A percentile compares a stretch with the other conserved stretches of the same genome.
These are phyloP conservation scores for Claviceps cyperi DNA, from an alignment of 2,329 filamentous ascomycete species.

Conservation along the genomic window DNA sequence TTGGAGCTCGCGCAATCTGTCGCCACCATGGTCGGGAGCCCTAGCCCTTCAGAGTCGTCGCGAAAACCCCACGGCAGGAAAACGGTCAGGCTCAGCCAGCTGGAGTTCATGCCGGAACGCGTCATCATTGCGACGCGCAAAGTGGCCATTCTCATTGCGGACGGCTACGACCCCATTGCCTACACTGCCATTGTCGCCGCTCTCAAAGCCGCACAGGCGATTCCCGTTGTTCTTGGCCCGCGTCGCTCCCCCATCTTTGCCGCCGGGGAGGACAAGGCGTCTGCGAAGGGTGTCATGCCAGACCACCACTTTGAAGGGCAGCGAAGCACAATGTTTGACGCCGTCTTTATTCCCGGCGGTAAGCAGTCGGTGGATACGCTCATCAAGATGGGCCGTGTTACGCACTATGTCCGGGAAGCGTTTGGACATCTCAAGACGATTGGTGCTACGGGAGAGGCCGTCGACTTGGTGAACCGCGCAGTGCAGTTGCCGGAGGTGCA, in stretches of 20 bases:
- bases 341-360: slow-evolving; percentile 63
- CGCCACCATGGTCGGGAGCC: slow-evolving; percentile 54
- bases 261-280: slow-evolving; percentile 37
- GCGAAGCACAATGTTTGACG: slow-evolving; percentile 70
- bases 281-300: slow-evolving; percentile 42
- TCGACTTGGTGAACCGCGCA: slow-evolving; percentile 42
- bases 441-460: slow-evolving; percentile 58
- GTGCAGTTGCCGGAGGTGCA: slow-evolving; percentile 28
- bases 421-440: slow-evolving; percentile 74
- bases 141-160: slow-evolving; percentile 62
- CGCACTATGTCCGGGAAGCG: slow-evolving; percentile 66
- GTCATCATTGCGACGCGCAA: slow-evolving; percentile 58
- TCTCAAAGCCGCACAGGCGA: slow-evolving; percentile 44
- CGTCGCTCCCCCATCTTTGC: slow-evolving; percentile 52
- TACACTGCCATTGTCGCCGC: slow-evolving; percentile 53
- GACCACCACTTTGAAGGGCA: slow-evolving; percentile 71
- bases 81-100: slow-evolving; percentile 52
- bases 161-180: slow-evolving; percentile 55
- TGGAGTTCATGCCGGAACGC: slow-evolving; percentile 47
- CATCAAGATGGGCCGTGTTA: slow-evolving; percentile 52
- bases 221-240: slow-evolving; percentile 59
- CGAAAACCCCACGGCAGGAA: slow-evolving; percentile 50
- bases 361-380: slow-evolving; percentile 47
- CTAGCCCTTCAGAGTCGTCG: slow-evolving; percentile 37
- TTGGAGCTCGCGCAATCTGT: slow-evolving; percentile 53